These are phyloP conservation scores for Apiospora rasikravindrae DNA, from an alignment of 2,329 filamentous ascomycete genomes.

Conservation along the genomic window DNA sequence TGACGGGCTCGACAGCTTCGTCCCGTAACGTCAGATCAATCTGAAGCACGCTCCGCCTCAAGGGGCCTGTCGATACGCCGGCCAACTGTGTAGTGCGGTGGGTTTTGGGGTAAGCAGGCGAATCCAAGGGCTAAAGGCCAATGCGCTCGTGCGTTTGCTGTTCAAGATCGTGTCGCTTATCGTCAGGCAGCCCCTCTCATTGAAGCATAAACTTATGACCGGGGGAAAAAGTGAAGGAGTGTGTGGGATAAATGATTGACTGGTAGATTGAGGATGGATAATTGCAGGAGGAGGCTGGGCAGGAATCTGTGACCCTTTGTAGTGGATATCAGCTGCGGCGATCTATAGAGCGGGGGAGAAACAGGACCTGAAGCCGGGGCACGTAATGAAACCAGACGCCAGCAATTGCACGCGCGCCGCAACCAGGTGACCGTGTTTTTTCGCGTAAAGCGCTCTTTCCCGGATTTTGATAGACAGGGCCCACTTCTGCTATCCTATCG, in stretches of 20 bases:
- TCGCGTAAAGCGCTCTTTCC: constrained; percentile 14
- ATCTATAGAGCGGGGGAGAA: constrained; percentile 3
- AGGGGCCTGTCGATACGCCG: constrained; percentile 4
- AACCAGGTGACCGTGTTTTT: constrained; percentile 7
- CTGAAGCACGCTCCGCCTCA: constrained; percentile 14
- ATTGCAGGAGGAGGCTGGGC: constrained; percentile 7
- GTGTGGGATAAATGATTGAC: constrained; percentile 5
- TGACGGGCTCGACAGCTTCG: neutral
- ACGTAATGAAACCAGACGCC: neutral
- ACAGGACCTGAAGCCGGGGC: neutral
- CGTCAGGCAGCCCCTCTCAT: constrained; percentile 8
- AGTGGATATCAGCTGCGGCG: constrained; percentile 12
- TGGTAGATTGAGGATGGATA: neutral
- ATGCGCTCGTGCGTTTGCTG: constrained; percentile 9
- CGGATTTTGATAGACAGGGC: neutral
- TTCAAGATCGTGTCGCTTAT: constrained; percentile 17
- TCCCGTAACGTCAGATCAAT: constrained; percentile 2
- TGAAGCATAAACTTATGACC: neutral
- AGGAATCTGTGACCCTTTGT: constrained; percentile 14
- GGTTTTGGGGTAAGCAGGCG: neutral
- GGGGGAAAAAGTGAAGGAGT: neutral
- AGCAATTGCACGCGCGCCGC: constrained; percentile 4
- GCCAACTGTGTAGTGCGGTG: neutral
- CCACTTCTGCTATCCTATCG: neutral
- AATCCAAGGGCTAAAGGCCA: neutral